Evolutionary conservation across 169 alveolate species (phyloP).

Genomic region (Pseudocohnilembus persalinus): DNA sequence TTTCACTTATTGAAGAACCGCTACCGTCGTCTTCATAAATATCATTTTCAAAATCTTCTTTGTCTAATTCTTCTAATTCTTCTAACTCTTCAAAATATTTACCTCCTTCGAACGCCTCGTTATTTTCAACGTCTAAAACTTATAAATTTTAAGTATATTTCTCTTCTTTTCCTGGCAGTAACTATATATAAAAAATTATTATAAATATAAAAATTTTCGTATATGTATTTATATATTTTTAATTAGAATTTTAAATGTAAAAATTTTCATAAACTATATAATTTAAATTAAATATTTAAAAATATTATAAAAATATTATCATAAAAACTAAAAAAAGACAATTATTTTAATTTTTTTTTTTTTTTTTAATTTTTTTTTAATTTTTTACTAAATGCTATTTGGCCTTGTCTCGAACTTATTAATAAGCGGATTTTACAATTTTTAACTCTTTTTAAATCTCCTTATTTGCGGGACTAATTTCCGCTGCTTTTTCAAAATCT

Average conservation of each 20-base stretch:
- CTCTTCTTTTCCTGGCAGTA: not conserved
- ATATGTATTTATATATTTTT: too few relatives aligned
- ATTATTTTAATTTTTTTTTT: too few relatives aligned
- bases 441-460: not conserved
- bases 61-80: not conserved
- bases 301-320: too few relatives aligned
- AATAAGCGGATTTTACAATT: not conserved
- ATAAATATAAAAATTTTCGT: too few relatives aligned
- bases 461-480: not conserved
- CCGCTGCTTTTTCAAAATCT: not conserved
- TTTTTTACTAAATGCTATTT: not conserved
- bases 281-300: too few relatives aligned
- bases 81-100: not conserved
- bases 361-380: too few relatives aligned
- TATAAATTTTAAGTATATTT: too few relatives aligned
- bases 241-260: too few relatives aligned
- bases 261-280: too few relatives aligned
- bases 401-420: not conserved
- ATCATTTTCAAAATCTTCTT: not conserved
- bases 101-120: not conserved
- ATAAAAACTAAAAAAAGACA: too few relatives aligned
- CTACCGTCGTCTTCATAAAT: not conserved
- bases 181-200: too few relatives aligned
- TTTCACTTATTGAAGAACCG: not conserved
- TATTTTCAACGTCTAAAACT: not conserved